These are phyloP conservation scores for Kwoniella bestiolae DNA, from an alignment of 768 basidiomycete genomes.

Conservation along the genomic window DNA sequence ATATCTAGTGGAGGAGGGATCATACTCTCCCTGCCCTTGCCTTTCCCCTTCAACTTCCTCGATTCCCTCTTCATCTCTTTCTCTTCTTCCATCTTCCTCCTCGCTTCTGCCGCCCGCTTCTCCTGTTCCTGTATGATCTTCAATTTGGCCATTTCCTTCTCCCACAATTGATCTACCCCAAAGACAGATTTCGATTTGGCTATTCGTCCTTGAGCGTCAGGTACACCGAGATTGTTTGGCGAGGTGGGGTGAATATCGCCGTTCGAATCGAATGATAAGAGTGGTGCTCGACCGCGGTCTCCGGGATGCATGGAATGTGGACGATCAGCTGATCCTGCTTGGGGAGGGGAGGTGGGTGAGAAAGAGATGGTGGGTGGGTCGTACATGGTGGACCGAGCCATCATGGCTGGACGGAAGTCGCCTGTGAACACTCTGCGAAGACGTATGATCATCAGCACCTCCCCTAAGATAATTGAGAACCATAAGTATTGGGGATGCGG, in stretches of 20 bases:
- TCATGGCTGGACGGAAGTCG: constrained; percentile 89
- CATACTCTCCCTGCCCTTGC: constrained; percentile 20
- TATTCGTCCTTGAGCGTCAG: constrained; percentile 35
- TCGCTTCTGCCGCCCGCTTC: constrained; percentile 60
- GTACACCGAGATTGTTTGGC: not conserved
- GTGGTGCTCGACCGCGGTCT: constrained; percentile 12
- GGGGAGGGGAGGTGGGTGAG: constrained; percentile 15
- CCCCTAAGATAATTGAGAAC: not conserved
- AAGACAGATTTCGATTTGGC: constrained; percentile 76
- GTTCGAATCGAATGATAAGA: constrained; percentile 25
- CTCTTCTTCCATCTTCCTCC: constrained; percentile 62
- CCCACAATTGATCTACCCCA: constrained; percentile 91
- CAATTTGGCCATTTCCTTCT: constrained; percentile 80
- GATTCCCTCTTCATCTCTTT: constrained; percentile 50
- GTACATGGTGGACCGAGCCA: constrained; percentile 79
- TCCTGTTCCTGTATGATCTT: constrained; percentile 71
- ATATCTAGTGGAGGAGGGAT: not conserved
- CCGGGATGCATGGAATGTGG: constrained; percentile 3
- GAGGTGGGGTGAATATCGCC: constrained; percentile 18
- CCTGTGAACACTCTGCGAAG: constrained; percentile 87
- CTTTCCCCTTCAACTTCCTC: constrained; percentile 32
- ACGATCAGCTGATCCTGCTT: not conserved
- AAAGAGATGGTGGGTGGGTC: constrained; percentile 62
- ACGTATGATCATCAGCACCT: too few species aligned
- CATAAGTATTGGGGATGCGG: not conserved